Evolutionary conservation across 2,329 filamentous ascomycete species (phyloP).

Genomic region (Fusarium circinatum): DNA sequence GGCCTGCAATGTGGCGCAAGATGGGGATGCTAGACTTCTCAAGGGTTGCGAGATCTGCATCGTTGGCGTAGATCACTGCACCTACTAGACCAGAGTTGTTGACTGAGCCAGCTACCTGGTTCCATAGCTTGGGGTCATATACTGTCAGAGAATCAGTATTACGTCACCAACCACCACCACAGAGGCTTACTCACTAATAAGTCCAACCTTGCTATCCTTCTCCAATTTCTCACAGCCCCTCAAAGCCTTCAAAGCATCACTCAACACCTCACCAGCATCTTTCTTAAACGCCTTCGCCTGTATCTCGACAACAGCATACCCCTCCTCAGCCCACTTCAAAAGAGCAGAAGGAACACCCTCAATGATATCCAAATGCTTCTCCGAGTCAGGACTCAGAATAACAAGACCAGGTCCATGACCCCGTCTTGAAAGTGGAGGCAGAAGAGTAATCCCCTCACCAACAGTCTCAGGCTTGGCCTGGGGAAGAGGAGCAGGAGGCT

Average conservation of each 20-base stretch:
- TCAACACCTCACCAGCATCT: conserved; percentile 17
- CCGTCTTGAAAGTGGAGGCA: conserved; percentile 49
- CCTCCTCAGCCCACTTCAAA: conserved; percentile 78
- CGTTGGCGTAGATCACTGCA: conserved; percentile 36
- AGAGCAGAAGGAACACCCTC: conserved; percentile 62
- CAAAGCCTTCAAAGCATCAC: conserved; percentile 35
- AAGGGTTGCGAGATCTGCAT: neutral
- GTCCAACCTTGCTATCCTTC: conserved; percentile 50
- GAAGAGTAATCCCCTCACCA: conserved; percentile 38
- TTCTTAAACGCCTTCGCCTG: conserved; percentile 26
- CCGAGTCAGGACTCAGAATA: conserved; percentile 37
- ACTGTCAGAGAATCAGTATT: neutral
- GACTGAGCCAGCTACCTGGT: neutral
- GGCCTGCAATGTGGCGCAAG: conserved; percentile 32
- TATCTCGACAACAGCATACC: conserved; percentile 70
- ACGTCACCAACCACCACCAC: no score
- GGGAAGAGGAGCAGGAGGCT: conserved; percentile 43
- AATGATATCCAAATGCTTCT: conserved; percentile 19
- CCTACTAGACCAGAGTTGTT: neutral
- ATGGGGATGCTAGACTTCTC: conserved; percentile 9
- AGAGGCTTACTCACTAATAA: conserved; percentile 47
- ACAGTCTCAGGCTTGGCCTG: conserved; percentile 26
- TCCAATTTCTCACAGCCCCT: conserved; percentile 46
- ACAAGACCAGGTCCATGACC: conserved; percentile 52
- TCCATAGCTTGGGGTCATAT: conserved; percentile 38